Evolutionary conservation across 2,329 filamentous ascomycete genomes (phyloP).

Genomic region (Trichoderma sp.): DNA sequence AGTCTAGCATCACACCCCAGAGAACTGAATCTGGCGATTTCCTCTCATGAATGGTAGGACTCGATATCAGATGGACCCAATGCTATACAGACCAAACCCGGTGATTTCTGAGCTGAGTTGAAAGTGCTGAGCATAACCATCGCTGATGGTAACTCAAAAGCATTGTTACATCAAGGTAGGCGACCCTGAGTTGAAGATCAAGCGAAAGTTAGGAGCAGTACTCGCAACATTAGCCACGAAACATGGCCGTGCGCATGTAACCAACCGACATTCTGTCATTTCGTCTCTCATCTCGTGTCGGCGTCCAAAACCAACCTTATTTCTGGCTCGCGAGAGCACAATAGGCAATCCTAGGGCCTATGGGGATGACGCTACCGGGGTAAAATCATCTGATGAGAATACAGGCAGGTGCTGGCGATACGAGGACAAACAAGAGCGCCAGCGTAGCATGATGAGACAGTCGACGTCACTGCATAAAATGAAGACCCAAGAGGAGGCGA

Average conservation of each 20-base stretch:
- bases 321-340: background rate
- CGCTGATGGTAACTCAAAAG: background rate
- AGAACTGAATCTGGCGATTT: background rate
- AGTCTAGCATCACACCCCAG: background rate
- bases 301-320: background rate
- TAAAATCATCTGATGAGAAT: background rate
- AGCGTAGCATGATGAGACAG: background rate
- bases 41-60: background rate
- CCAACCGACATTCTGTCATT: background rate
- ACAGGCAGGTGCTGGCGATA: background rate
- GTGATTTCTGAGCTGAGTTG: too few relatives aligned
- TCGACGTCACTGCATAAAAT: background rate
- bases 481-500: background rate
- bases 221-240: background rate
- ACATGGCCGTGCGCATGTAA: background rate
- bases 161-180: background rate
- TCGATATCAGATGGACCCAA: background rate
- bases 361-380: background rate
- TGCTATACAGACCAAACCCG: background rate
- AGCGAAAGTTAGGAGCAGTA: background rate
- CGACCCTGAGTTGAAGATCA: background rate
- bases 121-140: background rate
- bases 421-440: background rate
- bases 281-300: background rate
- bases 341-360: background rate